Percentiles rank a stretch among this genome's conserved stretches.
phyloP scores from a whole-genome alignment of 1,284 basidiomycete species.

The Neonothopanus nambi region DNA sequence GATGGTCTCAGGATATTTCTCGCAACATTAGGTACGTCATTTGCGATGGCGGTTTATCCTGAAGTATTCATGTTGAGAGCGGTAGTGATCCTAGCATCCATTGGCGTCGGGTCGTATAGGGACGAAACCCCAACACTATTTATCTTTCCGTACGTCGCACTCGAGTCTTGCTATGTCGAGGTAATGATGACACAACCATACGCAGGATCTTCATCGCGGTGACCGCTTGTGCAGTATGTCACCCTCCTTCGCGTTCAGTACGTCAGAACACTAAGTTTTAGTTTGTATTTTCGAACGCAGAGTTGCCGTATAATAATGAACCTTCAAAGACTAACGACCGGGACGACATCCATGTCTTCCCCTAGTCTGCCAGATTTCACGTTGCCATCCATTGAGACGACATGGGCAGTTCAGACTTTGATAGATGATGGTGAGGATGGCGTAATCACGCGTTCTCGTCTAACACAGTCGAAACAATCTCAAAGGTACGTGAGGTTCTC shows the following conservation, averaged over 20 bases:
- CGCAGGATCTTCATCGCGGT: constrained; percentile 3
- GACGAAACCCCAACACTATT: not conserved
- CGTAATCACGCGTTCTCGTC: too few species aligned
- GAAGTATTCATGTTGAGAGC: not conserved
- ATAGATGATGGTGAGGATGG: too few species aligned
- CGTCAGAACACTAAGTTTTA: not conserved
- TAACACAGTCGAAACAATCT: too few species aligned
- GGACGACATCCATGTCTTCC: too few species aligned
- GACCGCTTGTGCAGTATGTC: not conserved
- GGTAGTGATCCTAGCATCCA: not conserved
- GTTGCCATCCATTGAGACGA: too few species aligned
- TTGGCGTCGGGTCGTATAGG: not conserved
- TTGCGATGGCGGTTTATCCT: not conserved
- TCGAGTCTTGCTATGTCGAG: too few species aligned
- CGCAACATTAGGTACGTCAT: not conserved
- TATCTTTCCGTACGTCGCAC: constrained; percentile 1
- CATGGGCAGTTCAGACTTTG: too few species aligned
- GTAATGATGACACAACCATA: not conserved
- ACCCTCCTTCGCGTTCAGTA: not conserved
- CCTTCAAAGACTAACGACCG: not conserved
- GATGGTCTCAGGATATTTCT: not conserved
- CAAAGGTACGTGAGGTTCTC: too few species aligned
- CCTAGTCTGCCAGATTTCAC: too few species aligned
- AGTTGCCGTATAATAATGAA: constrained; percentile 2
- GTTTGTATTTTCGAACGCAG: not conserved